phyloP scores from a whole-genome alignment of 192 early-diverging fungal species.

The Entomortierella chlamydospora region DNA sequence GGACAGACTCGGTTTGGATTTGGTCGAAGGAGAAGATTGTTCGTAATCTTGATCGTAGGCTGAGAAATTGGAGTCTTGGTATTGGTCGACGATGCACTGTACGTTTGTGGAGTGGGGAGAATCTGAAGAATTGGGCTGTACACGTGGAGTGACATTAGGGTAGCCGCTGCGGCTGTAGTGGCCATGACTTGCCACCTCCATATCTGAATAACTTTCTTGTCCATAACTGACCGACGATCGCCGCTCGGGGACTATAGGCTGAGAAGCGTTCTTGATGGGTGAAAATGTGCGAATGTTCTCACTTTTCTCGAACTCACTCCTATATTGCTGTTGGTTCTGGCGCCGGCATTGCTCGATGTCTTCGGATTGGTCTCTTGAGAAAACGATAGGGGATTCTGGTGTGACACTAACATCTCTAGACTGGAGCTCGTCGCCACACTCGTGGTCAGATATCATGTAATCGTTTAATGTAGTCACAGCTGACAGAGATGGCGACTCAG shows the following conservation, averaged over 20 bases:
- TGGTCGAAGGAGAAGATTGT: not conserved
- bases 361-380: not conserved
- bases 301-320: not conserved
- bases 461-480: constrained; percentile 26
- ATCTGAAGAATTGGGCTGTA: constrained; percentile 6
- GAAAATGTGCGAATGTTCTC: not conserved
- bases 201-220: constrained; percentile 1
- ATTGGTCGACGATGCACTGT: not conserved
- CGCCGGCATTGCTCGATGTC: not conserved
- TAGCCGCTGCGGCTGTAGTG: not conserved
- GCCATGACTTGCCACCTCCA: not conserved
- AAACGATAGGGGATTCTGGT: not conserved
- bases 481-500: constrained; percentile 15
- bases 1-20: constrained; percentile 11
- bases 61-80: not conserved
- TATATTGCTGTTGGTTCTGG: not conserved
- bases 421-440: not conserved
- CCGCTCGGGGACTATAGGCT: constrained; percentile 13
- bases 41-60: not conserved
- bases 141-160: not conserved
- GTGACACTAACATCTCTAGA: not conserved
- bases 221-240: constrained; percentile 10
- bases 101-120: not conserved
- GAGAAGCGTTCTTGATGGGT: not conserved
- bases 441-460: not conserved